These are phyloP conservation scores for Mycena rebaudengoi DNA, from an alignment of 768 basidiomycete species.

Conservation along the genomic window DNA sequence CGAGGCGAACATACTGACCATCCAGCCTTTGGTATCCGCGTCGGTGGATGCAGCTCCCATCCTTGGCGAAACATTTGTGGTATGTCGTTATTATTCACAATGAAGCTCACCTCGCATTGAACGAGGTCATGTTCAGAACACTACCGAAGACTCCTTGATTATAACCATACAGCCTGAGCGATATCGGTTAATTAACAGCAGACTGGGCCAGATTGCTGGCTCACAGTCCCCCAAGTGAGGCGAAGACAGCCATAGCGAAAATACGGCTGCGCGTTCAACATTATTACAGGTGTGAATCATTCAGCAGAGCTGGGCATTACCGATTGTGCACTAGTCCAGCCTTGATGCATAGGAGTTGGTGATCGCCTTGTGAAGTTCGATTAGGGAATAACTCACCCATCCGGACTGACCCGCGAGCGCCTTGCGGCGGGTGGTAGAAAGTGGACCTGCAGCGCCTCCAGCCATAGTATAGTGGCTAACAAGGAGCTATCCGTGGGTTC, in stretches of 20 bases:
- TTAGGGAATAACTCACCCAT: slow-evolving; percentile 57
- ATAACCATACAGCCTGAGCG: slow-evolving; percentile 73
- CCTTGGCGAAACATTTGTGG: slow-evolving; percentile 29
- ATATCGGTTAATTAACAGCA: slow-evolving; percentile 6
- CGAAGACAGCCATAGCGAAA: slow-evolving; percentile 77
- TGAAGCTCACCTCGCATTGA: slow-evolving; percentile 43
- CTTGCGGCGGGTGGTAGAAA: slow-evolving; percentile 56
- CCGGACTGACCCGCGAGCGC: slow-evolving; percentile 71
- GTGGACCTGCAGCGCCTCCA: slow-evolving; percentile 47
- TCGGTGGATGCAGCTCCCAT: slow-evolving; percentile 66
- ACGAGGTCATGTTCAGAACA: slow-evolving; percentile 57
- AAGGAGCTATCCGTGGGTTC: background rate
- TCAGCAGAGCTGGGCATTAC: too few relatives aligned
- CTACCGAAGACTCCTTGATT: slow-evolving; percentile 78
- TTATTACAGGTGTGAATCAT: too few relatives aligned
- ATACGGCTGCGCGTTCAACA: too few relatives aligned
- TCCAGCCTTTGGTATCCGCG: slow-evolving; percentile 69
- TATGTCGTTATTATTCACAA: too few relatives aligned
- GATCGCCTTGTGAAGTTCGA: background rate
- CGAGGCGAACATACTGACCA: slow-evolving; percentile 80
- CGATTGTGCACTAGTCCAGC: slow-evolving; percentile 73
- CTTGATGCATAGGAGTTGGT: slow-evolving; percentile 38
- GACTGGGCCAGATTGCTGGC: background rate
- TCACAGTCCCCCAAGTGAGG: slow-evolving; percentile 79
- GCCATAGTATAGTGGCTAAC: slow-evolving; percentile 45